These are phyloP conservation scores for Graphiopsis chlorocephala DNA, from an alignment of 2,329 filamentous ascomycete species.

Conservation along the genomic window DNA sequence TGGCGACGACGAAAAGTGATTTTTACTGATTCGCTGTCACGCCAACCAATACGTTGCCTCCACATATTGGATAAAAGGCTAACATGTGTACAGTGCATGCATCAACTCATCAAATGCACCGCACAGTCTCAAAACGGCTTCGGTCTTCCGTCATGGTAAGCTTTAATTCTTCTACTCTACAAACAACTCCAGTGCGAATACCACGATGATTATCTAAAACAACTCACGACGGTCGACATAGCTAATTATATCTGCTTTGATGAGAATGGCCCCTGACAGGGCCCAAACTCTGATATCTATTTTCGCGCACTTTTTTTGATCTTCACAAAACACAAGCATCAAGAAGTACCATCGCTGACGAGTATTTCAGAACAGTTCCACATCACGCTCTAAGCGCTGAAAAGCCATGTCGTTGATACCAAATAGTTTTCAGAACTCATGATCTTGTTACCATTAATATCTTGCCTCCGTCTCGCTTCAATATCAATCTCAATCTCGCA, in stretches of 20 bases:
- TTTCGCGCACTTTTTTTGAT: background rate
- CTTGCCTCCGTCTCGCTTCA: background rate
- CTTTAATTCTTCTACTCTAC: background rate
- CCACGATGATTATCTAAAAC: conserved; percentile 35
- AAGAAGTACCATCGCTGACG: conserved; percentile 8
- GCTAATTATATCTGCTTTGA: conserved; percentile 34
- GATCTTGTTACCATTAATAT: background rate
- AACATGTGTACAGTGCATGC: conserved; percentile 6
- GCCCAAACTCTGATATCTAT: conserved; percentile 19
- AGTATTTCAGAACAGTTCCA: background rate
- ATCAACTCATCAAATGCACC: background rate
- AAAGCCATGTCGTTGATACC: background rate
- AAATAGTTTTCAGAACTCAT: background rate
- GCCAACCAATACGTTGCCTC: background rate
- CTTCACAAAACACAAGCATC: background rate
- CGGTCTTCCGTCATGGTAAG: background rate
- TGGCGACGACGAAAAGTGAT: conserved; percentile 35
- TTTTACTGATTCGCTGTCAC: conserved; percentile 24
- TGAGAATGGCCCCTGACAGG: conserved; percentile 39
- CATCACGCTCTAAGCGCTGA: background rate
- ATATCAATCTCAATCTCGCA: background rate
- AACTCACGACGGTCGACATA: conserved; percentile 44
- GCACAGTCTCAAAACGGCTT: background rate
- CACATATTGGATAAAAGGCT: background rate
- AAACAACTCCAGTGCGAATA: conserved; percentile 12